Evolutionary conservation across 1,284 basidiomycete species (phyloP).

Genomic region (Moesziomyces globuligerus): DNA sequence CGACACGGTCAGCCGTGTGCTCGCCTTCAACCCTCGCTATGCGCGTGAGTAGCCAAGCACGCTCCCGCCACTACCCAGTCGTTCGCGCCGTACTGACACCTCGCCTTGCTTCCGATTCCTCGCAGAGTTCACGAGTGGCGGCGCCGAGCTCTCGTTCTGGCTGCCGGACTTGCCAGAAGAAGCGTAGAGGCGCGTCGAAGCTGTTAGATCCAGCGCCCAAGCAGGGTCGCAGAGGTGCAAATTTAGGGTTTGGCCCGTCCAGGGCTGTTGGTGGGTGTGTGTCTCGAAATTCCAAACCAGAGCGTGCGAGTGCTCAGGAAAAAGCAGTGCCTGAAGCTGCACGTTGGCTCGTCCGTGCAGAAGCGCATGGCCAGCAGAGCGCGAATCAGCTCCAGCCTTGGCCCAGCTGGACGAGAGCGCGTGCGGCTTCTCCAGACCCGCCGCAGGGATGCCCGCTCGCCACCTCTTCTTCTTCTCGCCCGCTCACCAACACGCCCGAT

Average conservation of each 20-base stretch:
- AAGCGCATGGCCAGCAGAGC: too few relatives aligned
- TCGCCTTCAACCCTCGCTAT: slow-evolving; percentile 61
- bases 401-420: too few relatives aligned
- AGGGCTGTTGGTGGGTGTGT: background rate
- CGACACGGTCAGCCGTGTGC: slow-evolving; percentile 43
- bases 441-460: too few relatives aligned
- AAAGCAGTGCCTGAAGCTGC: background rate
- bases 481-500: too few relatives aligned
- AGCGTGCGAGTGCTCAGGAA: too few relatives aligned
- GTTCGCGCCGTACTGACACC: slow-evolving; percentile 4
- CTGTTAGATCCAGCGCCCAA: too few relatives aligned
- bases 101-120: background rate
- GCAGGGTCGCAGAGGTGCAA: too few relatives aligned
- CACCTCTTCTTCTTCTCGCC: too few relatives aligned
- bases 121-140: slow-evolving; percentile 57
- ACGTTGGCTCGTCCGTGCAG: slow-evolving; percentile 25
- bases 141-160: slow-evolving; percentile 61
- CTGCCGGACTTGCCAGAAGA: slow-evolving; percentile 53
- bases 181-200: slow-evolving; percentile 5
- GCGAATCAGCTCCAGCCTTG: too few relatives aligned
- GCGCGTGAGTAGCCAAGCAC: slow-evolving; percentile 50
- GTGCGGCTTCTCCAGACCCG: too few relatives aligned
- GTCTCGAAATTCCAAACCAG: too few relatives aligned
- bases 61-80: background rate
- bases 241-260: too few relatives aligned